phyloP scores from a whole-genome alignment of 768 basidiomycete genomes.

The Lyophyllum semitale region DNA sequence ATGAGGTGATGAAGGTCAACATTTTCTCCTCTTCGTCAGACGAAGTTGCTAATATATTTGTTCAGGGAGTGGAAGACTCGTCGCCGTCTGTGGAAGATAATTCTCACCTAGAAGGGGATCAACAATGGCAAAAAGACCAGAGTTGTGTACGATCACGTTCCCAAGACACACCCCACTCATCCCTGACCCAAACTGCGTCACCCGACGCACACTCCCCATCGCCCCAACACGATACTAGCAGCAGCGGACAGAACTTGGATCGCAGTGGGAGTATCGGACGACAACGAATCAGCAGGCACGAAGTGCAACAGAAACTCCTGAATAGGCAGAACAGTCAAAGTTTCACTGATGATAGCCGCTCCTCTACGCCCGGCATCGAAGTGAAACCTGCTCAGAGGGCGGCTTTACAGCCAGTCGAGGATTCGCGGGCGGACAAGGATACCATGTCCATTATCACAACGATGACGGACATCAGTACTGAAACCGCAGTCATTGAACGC shows the following conservation, averaged over 20 bases:
- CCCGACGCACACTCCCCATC: conserved; percentile 11
- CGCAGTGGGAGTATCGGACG: conserved; percentile 8
- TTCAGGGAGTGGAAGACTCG: neutral
- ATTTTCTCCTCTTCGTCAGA: neutral
- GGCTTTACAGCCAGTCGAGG: conserved; percentile 6
- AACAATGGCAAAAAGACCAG: neutral
- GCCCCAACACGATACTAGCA: neutral
- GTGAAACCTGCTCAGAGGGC: neutral
- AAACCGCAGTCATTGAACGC: conserved; percentile 50
- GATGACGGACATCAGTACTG: conserved; percentile 46
- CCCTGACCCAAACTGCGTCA: conserved; percentile 9
- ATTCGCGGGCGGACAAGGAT: conserved; percentile 30
- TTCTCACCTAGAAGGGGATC: neutral
- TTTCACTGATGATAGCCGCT: conserved; percentile 21
- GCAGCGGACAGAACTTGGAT: neutral
- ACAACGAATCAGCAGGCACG: conserved; percentile 54
- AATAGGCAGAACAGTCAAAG: conserved; percentile 41
- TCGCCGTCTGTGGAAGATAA: neutral
- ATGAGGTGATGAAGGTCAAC: neutral
- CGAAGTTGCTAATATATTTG: neutral
- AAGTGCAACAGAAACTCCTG: conserved; percentile 51
- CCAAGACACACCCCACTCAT: neutral
- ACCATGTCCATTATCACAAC: conserved; percentile 39
- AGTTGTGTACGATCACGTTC: neutral
- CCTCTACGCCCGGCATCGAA: neutral